These are phyloP conservation scores for Neofusicoccum ribis DNA, from an alignment of 2,329 filamentous ascomycete species.

Conservation along the genomic window DNA sequence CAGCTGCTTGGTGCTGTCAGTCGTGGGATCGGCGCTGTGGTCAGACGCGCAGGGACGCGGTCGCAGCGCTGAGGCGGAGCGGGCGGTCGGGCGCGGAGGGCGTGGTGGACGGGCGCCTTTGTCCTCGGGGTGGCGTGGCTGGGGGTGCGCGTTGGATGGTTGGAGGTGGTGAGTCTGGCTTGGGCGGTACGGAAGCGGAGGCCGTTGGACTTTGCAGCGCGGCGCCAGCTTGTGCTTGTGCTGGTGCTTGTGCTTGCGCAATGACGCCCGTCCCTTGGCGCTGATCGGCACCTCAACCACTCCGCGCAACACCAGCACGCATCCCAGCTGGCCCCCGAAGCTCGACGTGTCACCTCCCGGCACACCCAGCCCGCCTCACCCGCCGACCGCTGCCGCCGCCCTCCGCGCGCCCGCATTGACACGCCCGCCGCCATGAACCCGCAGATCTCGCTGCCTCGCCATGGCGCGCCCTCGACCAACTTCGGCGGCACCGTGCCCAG, in stretches of 20 bases:
- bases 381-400: not conserved
- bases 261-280: constrained; percentile 15
- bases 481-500: constrained; percentile 54
- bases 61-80: not conserved
- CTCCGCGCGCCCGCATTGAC: not conserved
- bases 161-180: constrained; percentile 1
- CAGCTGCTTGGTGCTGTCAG: constrained; percentile 10
- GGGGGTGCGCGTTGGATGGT: not conserved
- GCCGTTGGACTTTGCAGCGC: constrained; percentile 15
- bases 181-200: constrained; percentile 5
- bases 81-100: not conserved
- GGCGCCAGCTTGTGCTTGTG: not conserved
- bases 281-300: constrained; percentile 4
- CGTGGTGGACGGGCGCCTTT: not conserved
- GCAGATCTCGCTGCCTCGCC: constrained; percentile 60
- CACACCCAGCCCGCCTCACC: not conserved
- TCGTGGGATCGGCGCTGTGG: not conserved
- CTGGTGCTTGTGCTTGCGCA: not conserved
- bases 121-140: constrained; percentile 1
- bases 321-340: constrained; percentile 4
- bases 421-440: constrained; percentile 51
- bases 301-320: constrained; percentile 3
- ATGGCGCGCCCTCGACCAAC: constrained; percentile 51
- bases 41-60: not conserved
- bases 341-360: constrained; percentile 14